Evolutionary conservation across 768 basidiomycete species (phyloP).

Genomic region (Tylopilus vinaceipallidus): DNA sequence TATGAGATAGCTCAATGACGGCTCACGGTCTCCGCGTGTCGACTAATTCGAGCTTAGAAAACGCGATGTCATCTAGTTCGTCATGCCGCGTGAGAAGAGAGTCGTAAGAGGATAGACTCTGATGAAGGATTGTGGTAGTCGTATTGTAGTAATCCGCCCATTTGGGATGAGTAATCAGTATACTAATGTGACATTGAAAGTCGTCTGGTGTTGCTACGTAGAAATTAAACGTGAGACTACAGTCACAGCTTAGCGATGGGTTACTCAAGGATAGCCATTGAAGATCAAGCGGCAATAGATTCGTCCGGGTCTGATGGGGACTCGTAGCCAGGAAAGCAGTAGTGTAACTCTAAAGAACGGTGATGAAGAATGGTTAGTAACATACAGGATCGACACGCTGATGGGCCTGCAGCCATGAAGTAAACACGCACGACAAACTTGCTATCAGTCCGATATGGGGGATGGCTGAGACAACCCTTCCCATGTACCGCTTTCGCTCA

Average conservation of each 20-base stretch:
- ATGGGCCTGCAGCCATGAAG: neutral
- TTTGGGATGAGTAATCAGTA: neutral
- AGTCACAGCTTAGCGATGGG: neutral
- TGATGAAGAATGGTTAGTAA: neutral
- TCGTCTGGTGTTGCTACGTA: neutral
- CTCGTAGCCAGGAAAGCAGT: neutral
- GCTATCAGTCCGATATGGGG: conserved; percentile 21
- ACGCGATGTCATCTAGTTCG: no score
- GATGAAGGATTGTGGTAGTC: neutral
- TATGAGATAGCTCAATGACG: no score
- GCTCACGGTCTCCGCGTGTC: no score
- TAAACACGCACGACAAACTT: conserved; percentile 2
- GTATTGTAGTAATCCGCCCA: neutral
- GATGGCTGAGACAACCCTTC: conserved; percentile 30
- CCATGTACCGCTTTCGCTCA: conserved; percentile 30
- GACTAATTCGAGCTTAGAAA: no score
- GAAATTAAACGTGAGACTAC: neutral
- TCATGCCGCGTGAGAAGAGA: no score
- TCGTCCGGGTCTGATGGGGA: neutral
- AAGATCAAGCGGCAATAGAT: neutral
- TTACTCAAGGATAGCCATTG: neutral
- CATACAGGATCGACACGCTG: neutral
- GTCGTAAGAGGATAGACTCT: neutral
- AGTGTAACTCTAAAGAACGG: neutral
- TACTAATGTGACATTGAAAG: neutral